Percentiles rank a stretch among this genome's conserved stretches.
These are phyloP conservation scores for Geotrichum fermentans DNA, from an alignment of 1,139 yeast species.

Conservation along the genomic window DNA sequence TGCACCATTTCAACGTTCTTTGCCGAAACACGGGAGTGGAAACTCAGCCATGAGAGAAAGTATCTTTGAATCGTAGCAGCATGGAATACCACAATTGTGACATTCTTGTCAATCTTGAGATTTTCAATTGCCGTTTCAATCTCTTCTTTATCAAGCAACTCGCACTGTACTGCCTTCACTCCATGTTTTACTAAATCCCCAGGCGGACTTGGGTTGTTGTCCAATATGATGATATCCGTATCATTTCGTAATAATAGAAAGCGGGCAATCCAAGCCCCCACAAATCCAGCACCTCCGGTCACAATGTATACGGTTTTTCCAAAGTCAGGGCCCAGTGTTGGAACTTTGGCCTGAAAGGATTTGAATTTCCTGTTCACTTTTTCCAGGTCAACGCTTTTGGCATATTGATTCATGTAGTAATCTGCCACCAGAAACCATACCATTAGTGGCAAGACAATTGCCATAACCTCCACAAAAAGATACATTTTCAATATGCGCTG, in stretches of 20 bases:
- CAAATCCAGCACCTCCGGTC: constrained; percentile 36
- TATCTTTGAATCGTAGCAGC: constrained; percentile 24
- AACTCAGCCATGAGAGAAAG: constrained; percentile 15
- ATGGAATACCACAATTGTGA: constrained; percentile 23
- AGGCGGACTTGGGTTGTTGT: constrained; percentile 27
- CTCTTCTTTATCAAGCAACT: constrained; percentile 23
- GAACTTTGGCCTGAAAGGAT: constrained; percentile 14
- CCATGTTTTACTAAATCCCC: constrained; percentile 30
- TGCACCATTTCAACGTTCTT: constrained; percentile 21
- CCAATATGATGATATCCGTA: constrained; percentile 24
- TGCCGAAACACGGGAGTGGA: constrained; percentile 15
- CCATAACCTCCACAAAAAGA: constrained; percentile 14
- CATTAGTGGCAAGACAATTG: constrained; percentile 9
- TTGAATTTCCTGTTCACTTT: constrained; percentile 13
- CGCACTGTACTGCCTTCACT: constrained; percentile 23
- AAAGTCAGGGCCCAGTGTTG: background rate
- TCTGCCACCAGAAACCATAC: constrained; percentile 9
- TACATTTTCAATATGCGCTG: constrained; percentile 13
- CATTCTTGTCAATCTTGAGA: background rate
- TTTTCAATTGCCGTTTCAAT: constrained; percentile 17
- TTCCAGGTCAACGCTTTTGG: constrained; percentile 14
- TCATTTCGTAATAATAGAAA: constrained; percentile 32
- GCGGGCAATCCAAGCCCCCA: constrained; percentile 36
- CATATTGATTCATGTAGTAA: constrained; percentile 16
- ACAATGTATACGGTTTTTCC: constrained; percentile 26